Base-by-base conservation (phyloP, 2,329 filamentous ascomycete species). In the Epichloe sylvatica region DNA sequence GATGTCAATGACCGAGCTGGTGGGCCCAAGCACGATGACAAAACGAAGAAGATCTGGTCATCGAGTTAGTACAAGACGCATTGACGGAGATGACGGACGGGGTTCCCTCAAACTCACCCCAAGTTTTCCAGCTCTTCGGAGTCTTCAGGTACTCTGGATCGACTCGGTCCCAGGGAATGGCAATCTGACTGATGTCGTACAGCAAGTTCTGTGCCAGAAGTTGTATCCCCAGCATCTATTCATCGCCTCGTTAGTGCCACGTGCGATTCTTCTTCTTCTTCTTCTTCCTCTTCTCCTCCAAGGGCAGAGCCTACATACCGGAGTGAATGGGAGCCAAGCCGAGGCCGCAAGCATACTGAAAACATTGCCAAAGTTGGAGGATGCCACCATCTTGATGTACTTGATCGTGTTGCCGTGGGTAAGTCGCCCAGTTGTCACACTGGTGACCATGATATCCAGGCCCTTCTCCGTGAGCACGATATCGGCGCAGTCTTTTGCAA, bases 351-450 rank as follows among this genome's bases (percentile, higher is more conserved):
- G 50, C 37, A 61, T 57, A 36, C 58, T 61, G 36, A 62, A 61
- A 12, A 62, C 60, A 38, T 62, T 62, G 34, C 60, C 60, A 47
- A 62, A 60, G 49, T 62, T 62, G 53, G 59, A 61, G 1, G 60
- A 62, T 8, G 59, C 52, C 9, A 61, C 60, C 60, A 62, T 62
- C 58, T 60, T 61, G 52, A 61, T 60, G 47, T 61, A 61, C 50
- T 61, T 61, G 56, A 61, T 59, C 4, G 59, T 58, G 52, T 61
- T 61, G 43, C 58, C 59, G 21, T 61, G 58, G 9, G 59, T 61
- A 12, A 59, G 45, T 13, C 59, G 57, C 0, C 59, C 60, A 3
- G 56, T 56, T 3, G 51, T 54, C 37, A 62, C 59, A 34, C 57
- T 55, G 7, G 57, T 47, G 1, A 57, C 59, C 25, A 62, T 59